A percentile compares a stretch with the other conserved stretches of the same genome.
phyloP scores from a whole-genome alignment of 345 rosid species.

The Brassica napus region DNA sequence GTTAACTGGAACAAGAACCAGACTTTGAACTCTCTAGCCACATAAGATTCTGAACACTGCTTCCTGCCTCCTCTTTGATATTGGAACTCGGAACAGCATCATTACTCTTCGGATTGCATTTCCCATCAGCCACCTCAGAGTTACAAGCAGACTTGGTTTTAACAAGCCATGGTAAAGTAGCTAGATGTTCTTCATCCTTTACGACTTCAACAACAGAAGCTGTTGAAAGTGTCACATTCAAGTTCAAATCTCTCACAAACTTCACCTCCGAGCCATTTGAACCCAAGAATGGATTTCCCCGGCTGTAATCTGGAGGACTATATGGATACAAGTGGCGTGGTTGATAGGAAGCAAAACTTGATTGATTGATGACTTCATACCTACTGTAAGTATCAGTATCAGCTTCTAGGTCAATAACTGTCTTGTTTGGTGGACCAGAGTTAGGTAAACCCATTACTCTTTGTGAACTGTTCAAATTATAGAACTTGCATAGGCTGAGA shows the following conservation, averaged over 20 bases:
- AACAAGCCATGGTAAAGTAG: no score
- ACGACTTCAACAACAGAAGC: no score
- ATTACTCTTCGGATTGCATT: constrained; percentile 38
- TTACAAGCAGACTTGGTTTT: constrained; percentile 22
- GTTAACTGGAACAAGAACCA: constrained; percentile 22
- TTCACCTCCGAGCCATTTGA: constrained; percentile 40
- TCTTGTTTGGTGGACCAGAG: constrained; percentile 56
- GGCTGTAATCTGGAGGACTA: constrained; percentile 39
- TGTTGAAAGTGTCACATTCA: no score
- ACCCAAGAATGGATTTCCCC: neutral
- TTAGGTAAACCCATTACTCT: constrained; percentile 44
- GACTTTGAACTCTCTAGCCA: constrained; percentile 34
- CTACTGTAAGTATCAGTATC: constrained; percentile 46
- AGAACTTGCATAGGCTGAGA: constrained; percentile 30
- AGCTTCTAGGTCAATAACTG: constrained; percentile 48
- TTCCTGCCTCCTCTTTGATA: constrained; percentile 34
- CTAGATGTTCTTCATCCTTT: no score
- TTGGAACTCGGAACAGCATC: constrained; percentile 40
- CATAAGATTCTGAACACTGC: constrained; percentile 40
- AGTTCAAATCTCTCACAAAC: constrained; percentile 30
- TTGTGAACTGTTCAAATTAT: constrained; percentile 45
- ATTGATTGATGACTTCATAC: constrained; percentile 33
- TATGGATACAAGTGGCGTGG: constrained; percentile 41
- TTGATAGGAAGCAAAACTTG: constrained; percentile 48
- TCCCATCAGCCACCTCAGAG: constrained; percentile 25